phyloP scores from a whole-genome alignment of 2,329 filamentous ascomycete species.

The Fonsecaea nubica region DNA sequence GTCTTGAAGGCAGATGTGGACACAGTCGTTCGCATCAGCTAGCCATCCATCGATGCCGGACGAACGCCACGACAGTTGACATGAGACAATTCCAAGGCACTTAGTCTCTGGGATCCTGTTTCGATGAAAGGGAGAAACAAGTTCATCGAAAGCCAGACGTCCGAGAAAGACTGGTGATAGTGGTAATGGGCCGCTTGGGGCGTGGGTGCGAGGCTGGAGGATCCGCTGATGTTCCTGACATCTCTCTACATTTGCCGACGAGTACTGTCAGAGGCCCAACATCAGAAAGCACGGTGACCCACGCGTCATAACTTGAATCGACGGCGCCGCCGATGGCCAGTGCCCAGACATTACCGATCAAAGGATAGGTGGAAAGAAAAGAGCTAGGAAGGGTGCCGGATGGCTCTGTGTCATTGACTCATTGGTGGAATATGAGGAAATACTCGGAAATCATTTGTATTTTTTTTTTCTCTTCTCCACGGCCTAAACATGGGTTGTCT shows the following conservation, averaged over 20 bases:
- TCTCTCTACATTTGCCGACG: slow-evolving; percentile 9
- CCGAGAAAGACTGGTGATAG: slow-evolving; percentile 10
- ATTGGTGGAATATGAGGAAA: slow-evolving; percentile 5
- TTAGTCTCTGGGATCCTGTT: slow-evolving; percentile 12
- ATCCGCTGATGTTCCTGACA: slow-evolving; percentile 4
- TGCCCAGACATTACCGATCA: slow-evolving; percentile 3
- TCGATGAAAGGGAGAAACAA: slow-evolving; percentile 9
- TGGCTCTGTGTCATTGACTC: neutral
- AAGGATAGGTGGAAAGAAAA: neutral
- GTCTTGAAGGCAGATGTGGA: slow-evolving; percentile 3
- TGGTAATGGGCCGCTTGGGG: slow-evolving; percentile 4
- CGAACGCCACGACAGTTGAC: slow-evolving; percentile 17
- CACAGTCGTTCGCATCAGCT: slow-evolving; percentile 13
- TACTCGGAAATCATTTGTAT: neutral
- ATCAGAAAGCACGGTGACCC: slow-evolving; percentile 7
- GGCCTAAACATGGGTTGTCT: neutral
- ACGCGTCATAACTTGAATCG: slow-evolving; percentile 17
- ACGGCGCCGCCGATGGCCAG: slow-evolving; percentile 13
- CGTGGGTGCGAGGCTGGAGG: slow-evolving; percentile 18
- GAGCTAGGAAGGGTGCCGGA: neutral
- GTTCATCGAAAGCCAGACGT: slow-evolving; percentile 8
- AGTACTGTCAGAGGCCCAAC: slow-evolving; percentile 8
- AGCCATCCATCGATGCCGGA: slow-evolving; percentile 10
- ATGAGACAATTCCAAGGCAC: slow-evolving; percentile 10
- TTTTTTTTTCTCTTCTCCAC: neutral